Percentiles rank a stretch among this genome's conserved stretches.
These are phyloP conservation scores for Neurospora tetrasperma DNA, from an alignment of 495 filamentous ascomycete genomes.

Conservation along the genomic window DNA sequence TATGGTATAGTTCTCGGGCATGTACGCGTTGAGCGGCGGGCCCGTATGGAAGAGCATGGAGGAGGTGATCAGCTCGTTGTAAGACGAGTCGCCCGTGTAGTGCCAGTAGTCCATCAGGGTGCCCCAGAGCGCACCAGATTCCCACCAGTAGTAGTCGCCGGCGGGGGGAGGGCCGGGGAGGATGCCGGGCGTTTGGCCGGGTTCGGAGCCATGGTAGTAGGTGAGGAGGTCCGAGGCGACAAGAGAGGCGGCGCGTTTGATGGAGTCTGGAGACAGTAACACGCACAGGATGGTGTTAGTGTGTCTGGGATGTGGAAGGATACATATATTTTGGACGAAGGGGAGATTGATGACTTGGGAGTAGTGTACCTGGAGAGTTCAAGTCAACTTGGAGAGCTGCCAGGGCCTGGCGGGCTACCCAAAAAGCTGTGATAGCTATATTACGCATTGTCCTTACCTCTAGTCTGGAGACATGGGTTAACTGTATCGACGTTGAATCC, in stretches of 20 bases:
- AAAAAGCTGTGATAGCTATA: background rate
- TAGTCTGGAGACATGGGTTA: background rate
- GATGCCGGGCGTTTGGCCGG: constrained; percentile 53
- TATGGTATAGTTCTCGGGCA: constrained; percentile 56
- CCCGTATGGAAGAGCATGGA: constrained; percentile 54
- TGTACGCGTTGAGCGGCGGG: constrained; percentile 45
- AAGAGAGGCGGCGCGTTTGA: constrained; percentile 48
- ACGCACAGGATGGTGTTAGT: background rate
- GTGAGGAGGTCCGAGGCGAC: constrained; percentile 53
- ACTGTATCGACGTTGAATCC: background rate
- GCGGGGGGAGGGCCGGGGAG: constrained; percentile 41
- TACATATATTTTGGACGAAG: too few species aligned
- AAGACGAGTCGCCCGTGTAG: constrained; percentile 53
- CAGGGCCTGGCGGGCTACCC: background rate
- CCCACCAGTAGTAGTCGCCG: constrained; percentile 45
- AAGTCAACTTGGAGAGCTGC: constrained; percentile 16
- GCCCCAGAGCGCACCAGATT: constrained; percentile 29
- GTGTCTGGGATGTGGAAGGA: background rate
- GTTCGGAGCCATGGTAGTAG: constrained; percentile 51
- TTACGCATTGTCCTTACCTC: background rate
- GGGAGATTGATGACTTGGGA: background rate
- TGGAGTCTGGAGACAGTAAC: constrained; percentile 35
- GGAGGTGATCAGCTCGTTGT: constrained; percentile 44
- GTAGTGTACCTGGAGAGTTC: constrained; percentile 5
- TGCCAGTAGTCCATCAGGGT: constrained; percentile 60